Evolutionary conservation across 441 rosid genomes (phyloP).

Genomic region (Dalechampia spathulata): DNA sequence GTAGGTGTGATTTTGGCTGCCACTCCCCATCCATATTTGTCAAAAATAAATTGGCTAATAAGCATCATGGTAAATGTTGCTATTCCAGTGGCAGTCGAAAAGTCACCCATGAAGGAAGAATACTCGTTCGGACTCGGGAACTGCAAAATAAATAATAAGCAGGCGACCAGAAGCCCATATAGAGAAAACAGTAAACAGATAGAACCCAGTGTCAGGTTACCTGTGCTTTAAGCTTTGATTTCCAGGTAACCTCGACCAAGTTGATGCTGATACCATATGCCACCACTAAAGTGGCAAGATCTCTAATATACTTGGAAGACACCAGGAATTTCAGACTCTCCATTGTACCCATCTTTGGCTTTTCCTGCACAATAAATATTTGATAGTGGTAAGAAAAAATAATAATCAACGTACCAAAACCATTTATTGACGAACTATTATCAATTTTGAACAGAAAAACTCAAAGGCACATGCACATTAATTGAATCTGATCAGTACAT

Average conservation of each 20-base stretch:
- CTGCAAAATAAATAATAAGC: slow-evolving; percentile 26
- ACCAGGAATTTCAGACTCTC: slow-evolving; percentile 97
- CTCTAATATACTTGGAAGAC: slow-evolving; percentile 81
- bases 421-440: background rate
- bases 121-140: slow-evolving; percentile 97
- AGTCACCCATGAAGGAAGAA: slow-evolving; percentile 98
- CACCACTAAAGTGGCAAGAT: slow-evolving; percentile 95
- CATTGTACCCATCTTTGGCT: slow-evolving; percentile 88
- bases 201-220: slow-evolving; percentile 29
- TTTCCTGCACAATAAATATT: slow-evolving; percentile 39
- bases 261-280: slow-evolving; percentile 98
- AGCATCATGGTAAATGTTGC: slow-evolving; percentile 96
- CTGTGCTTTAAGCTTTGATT: slow-evolving; percentile 98
- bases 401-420: background rate
- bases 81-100: slow-evolving; percentile 90
- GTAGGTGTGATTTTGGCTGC: slow-evolving; percentile 97
- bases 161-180: background rate
- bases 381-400: background rate
- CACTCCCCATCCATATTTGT: slow-evolving; percentile 95
- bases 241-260: slow-evolving; percentile 98
- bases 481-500: background rate
- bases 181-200: background rate
- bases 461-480: background rate
- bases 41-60: slow-evolving; percentile 71
- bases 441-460: background rate